These are phyloP conservation scores for Capsicum rhomboideum DNA, from an alignment of 257 asterid genomes.

Conservation along the genomic window DNA sequence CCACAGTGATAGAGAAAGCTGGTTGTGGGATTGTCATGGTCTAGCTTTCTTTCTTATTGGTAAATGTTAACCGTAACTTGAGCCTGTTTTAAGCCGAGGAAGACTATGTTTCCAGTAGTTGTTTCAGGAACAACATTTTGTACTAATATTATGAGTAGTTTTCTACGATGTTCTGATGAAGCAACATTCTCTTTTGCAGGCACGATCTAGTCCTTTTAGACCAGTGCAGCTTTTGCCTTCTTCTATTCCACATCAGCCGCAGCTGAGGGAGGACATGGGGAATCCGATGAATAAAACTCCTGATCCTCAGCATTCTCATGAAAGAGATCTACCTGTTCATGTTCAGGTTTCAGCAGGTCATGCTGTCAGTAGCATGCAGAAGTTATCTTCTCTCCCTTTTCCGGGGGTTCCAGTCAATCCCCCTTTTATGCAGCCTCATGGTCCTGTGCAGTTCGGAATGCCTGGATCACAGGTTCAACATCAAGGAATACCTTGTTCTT, in stretches of 20 bases:
- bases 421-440: constrained; percentile 10
- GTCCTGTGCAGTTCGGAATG: background rate
- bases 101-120: background rate
- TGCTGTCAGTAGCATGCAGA: background rate
- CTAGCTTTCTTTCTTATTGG: background rate
- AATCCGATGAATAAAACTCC: constrained; percentile 5
- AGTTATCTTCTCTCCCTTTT: constrained; percentile 3
- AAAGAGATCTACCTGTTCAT: constrained; percentile 1
- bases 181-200: background rate
- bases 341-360: constrained; percentile 1
- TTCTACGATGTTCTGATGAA: background rate
- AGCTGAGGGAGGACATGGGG: constrained; percentile 2
- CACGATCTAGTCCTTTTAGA: background rate
- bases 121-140: background rate
- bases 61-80: background rate
- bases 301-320: background rate
- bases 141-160: background rate
- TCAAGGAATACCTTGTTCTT: constrained; percentile 7
- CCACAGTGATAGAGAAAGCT: background rate
- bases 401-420: constrained; percentile 6
- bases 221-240: background rate
- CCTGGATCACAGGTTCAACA: constrained; percentile 7
- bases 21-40: background rate
- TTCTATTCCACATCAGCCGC: constrained; percentile 6
- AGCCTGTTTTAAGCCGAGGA: background rate